Conservation (phyloP, 108 stramenopile genomes). For the Parmales sp. region DNA sequence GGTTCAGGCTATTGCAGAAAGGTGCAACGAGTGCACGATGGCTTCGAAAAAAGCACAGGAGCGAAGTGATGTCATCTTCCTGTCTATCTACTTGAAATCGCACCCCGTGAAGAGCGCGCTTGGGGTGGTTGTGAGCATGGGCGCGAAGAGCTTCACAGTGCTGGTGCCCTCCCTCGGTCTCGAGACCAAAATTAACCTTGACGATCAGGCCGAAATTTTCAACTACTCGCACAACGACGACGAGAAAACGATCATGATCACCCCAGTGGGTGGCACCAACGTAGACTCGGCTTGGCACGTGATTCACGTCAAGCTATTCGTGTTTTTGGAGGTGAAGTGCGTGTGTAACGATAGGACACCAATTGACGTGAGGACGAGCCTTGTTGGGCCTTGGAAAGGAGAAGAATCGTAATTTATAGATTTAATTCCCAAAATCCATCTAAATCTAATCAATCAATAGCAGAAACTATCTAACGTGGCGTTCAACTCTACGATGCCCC, state of each 20-base stretch:
- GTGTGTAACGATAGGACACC: too few species aligned
- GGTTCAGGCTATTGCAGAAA: slow-evolving; percentile 43
- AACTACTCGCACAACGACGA: slow-evolving; percentile 29
- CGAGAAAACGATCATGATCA: slow-evolving; percentile 6
- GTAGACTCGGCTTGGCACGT: too few species aligned
- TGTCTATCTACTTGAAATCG: slow-evolving; percentile 59
- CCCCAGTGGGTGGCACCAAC: too few species aligned
- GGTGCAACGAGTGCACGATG: slow-evolving; percentile 79
- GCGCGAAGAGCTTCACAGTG: slow-evolving; percentile 67
- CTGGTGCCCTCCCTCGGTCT: slow-evolving; percentile 64
- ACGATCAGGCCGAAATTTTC: slow-evolving; percentile 60
- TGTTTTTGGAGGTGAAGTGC: too few species aligned
- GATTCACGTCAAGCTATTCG: too few species aligned
- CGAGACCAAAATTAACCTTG: slow-evolving; percentile 46
- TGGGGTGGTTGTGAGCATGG: slow-evolving; percentile 65
- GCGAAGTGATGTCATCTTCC: slow-evolving; percentile 66
- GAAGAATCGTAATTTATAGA: too few species aligned
- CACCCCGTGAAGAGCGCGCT: slow-evolving; percentile 48
- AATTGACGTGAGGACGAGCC: too few species aligned
- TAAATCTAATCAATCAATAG: too few species aligned
- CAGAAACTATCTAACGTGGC: too few species aligned
- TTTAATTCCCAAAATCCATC: too few species aligned
- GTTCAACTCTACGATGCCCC: too few species aligned
- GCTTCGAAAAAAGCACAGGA: slow-evolving; percentile 81
- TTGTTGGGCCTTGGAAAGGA: too few species aligned